Percentiles rank a stretch among this genome's conserved stretches.
phyloP scores from a whole-genome alignment of 2,329 filamentous ascomycete genomes.

The Fusarium concolor region DNA sequence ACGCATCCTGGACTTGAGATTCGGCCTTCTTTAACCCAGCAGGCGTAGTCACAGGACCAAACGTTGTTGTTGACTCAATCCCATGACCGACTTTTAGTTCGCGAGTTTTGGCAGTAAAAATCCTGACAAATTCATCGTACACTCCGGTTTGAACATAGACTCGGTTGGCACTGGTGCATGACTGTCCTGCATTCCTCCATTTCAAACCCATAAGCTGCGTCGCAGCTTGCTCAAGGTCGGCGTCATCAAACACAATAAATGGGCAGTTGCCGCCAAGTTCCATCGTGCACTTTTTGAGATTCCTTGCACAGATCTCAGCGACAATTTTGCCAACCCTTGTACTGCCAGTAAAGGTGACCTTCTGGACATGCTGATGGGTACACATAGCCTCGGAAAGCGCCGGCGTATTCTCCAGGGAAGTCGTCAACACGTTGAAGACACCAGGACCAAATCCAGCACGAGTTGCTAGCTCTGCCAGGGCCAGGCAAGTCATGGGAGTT shows the following conservation, averaged over 20 bases:
- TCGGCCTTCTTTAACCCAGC: neutral
- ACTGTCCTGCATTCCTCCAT: slow-evolving; percentile 77
- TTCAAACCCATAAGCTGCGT: slow-evolving; percentile 54
- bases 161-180: slow-evolving; percentile 43
- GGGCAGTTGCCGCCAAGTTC: slow-evolving; percentile 78
- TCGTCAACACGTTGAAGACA: slow-evolving; percentile 66
- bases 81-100: neutral
- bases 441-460: slow-evolving; percentile 80
- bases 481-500: slow-evolving; percentile 78
- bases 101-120: neutral
- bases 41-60: neutral
- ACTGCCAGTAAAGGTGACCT: slow-evolving; percentile 82
- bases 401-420: slow-evolving; percentile 58
- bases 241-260: slow-evolving; percentile 74
- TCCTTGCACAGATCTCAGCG: slow-evolving; percentile 67
- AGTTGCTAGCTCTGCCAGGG: slow-evolving; percentile 73
- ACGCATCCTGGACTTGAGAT: neutral
- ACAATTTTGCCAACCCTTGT: slow-evolving; percentile 76
- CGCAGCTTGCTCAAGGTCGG: slow-evolving; percentile 53
- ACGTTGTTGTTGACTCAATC: neutral
- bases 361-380: slow-evolving; percentile 59
- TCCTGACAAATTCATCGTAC: neutral
- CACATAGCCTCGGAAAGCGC: slow-evolving; percentile 55
- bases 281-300: slow-evolving; percentile 74
- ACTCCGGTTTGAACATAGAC: neutral